Base-by-base conservation (phyloP, 2,329 filamentous ascomycete species). In the Blastomyces parvus region DNA sequence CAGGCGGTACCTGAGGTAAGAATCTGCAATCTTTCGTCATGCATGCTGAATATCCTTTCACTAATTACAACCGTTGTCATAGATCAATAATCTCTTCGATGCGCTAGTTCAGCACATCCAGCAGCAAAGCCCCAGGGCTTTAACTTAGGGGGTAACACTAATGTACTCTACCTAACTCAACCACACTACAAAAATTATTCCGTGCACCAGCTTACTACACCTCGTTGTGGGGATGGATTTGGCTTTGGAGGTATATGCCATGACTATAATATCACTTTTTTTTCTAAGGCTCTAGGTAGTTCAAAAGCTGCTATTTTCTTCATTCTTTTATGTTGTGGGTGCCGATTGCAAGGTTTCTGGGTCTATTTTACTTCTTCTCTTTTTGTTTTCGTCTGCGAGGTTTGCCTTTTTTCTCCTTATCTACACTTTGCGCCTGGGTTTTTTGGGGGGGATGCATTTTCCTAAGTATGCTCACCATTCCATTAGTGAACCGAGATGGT, bases 1-100 rank as follows among this genome's bases (percentile, higher is more conserved):
- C 95, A 96, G 80, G 84, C 88, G 68, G 86, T 88, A 69, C 91
- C 91, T 67, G 91, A 97, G 81, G 91, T 95, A 81, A 75, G 74
- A 68, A 36, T 36, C 2, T n/a, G 25, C 25, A 3, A 57, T 55
- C 6, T 17, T 22, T 30, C 9, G 3, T 55, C 40, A 30, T 46
- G 19, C 42, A n/a, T 38, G 52, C 8, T 48, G 17, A 44, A n/a
- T 59, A 38, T 27, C 14, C 40, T 9, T 11, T 40, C 60, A 8
- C 62, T 66, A 66, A 66, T 27, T 36, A 38, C 9, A 42, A 25
- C 53, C 42, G 27, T 62, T 61, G 14, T 61, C 17, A 22, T 60
- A 78, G 77, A 79, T 79, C 67, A 76, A 75, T 63, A 76, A 76
- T 66, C 74, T 79, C 14, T 78, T 78, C 60, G 76, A 78, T 68